phyloP scores from a whole-genome alignment of 345 rosid species.

The Linum usitatissimum region DNA sequence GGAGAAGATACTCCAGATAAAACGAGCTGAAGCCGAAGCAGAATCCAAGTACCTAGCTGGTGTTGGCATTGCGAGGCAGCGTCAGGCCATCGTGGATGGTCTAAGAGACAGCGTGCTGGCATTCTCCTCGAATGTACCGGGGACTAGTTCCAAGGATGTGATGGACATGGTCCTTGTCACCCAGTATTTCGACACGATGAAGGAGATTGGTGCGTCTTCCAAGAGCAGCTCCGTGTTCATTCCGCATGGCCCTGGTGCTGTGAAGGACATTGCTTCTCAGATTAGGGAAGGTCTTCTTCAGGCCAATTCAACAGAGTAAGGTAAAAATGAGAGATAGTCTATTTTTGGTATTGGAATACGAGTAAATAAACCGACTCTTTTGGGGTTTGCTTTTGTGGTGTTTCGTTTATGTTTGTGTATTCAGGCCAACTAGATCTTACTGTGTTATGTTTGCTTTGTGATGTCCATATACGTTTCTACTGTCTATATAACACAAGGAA shows the following conservation, averaged over 20 bases:
- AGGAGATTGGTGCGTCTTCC: background rate
- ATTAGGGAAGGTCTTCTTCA: slow-evolving; percentile 3
- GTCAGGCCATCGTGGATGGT: background rate
- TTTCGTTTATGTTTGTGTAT: too few relatives aligned
- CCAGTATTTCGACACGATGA: background rate
- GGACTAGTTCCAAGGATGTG: background rate
- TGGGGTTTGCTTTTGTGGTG: too few relatives aligned
- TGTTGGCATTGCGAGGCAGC: background rate
- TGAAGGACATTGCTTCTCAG: slow-evolving; percentile 1
- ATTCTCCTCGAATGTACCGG: background rate
- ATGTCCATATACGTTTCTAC: too few relatives aligned
- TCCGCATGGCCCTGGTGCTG: background rate
- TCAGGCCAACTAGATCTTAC: too few relatives aligned
- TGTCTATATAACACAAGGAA: too few relatives aligned
- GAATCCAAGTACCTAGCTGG: slow-evolving; percentile 1
- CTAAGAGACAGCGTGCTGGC: slow-evolving; percentile 3
- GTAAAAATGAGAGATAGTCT: too few relatives aligned
- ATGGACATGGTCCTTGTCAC: background rate
- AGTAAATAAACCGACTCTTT: too few relatives aligned
- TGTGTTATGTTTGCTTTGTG: too few relatives aligned
- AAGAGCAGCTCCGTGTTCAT: slow-evolving; percentile 1
- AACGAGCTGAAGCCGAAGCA: slow-evolving; percentile 1
- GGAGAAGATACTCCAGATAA: slow-evolving; percentile 1
- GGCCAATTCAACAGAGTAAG: background rate
- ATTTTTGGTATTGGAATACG: too few relatives aligned